Percentiles rank a stretch among this genome's conserved stretches.
phyloP scores from a whole-genome alignment of 2,329 filamentous ascomycete species.

The Tolypocladium nubicola region DNA sequence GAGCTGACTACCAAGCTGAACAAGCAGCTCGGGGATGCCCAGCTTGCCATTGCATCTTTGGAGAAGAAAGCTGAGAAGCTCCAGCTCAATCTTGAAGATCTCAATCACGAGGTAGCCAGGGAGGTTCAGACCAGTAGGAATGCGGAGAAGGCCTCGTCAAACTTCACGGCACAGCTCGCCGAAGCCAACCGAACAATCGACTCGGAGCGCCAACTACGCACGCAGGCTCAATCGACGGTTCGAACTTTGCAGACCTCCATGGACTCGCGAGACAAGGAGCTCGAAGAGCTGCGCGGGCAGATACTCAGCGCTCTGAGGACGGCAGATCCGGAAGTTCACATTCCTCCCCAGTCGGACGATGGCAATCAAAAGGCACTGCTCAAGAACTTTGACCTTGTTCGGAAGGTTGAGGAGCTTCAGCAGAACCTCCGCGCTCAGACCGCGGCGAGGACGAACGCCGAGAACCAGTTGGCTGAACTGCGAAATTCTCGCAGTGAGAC shows the following conservation, averaged over 20 bases:
- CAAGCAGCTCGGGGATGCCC: conserved; percentile 77
- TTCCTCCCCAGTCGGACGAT: conserved; percentile 50
- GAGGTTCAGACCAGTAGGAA: conserved; percentile 85
- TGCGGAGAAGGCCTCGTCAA: conserved; percentile 80
- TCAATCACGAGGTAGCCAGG: conserved; percentile 82
- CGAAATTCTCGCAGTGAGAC: conserved; percentile 63
- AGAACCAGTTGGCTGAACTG: conserved; percentile 70
- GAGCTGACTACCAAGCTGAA: conserved; percentile 73
- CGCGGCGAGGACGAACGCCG: conserved; percentile 71
- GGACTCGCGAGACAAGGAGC: conserved; percentile 70
- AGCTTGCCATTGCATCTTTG: conserved; percentile 69
- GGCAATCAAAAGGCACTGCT: conserved; percentile 54
- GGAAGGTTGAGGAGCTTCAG: conserved; percentile 80
- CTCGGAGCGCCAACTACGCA: conserved; percentile 75
- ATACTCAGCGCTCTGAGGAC: conserved; percentile 75
- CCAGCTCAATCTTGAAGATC: conserved; percentile 75
- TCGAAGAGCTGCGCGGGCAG: conserved; percentile 69
- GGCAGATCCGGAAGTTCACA: conserved; percentile 65
- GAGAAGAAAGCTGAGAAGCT: conserved; percentile 95
- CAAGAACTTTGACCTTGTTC: conserved; percentile 73
- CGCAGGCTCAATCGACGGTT: conserved; percentile 76
- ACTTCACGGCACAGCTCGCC: conserved; percentile 69
- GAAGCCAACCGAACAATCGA: conserved; percentile 86
- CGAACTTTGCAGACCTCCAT: conserved; percentile 70
- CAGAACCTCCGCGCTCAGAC: conserved; percentile 76